phyloP scores from a whole-genome alignment of 352 stramenopile genomes.

The Globisporangium okanoganense region DNA sequence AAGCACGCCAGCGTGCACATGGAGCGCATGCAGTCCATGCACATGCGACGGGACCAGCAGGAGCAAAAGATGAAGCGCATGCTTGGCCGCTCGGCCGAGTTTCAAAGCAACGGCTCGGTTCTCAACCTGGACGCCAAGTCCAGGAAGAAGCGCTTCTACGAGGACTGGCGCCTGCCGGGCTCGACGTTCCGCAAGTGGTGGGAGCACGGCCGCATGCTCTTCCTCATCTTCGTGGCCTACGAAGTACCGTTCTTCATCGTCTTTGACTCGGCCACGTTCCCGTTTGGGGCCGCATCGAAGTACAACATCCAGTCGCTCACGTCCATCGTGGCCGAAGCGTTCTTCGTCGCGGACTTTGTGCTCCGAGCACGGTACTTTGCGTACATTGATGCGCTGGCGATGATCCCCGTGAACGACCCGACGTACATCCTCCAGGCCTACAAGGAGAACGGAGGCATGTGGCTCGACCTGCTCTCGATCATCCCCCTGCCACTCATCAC shows the following conservation, averaged over 20 bases:
- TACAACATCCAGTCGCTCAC: constrained; percentile 48
- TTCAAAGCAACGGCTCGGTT: constrained; percentile 11
- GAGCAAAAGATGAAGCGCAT: constrained; percentile 80
- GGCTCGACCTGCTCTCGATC: constrained; percentile 51
- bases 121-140: neutral
- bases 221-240: constrained; percentile 52
- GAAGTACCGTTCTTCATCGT: constrained; percentile 67
- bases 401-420: constrained; percentile 58
- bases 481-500: constrained; percentile 50
- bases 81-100: constrained; percentile 37
- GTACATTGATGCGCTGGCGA: constrained; percentile 58
- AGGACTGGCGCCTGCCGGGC: constrained; percentile 47
- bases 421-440: constrained; percentile 70
- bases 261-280: constrained; percentile 56
- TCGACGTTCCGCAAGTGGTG: constrained; percentile 58
- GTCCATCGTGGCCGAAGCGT: constrained; percentile 47
- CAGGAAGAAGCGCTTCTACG: constrained; percentile 7
- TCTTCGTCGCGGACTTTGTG: constrained; percentile 55
- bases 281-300: constrained; percentile 30
- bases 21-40: constrained; percentile 54
- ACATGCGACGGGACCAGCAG: constrained; percentile 53
- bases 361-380: constrained; percentile 55
- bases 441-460: constrained; percentile 41
- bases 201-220: constrained; percentile 46
- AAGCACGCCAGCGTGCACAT: constrained; percentile 25